Evolutionary conservation across 768 basidiomycete genomes (phyloP), one percentile per base, ranked within the genome.

Genomic region (Myochromella boudieri): DNA sequence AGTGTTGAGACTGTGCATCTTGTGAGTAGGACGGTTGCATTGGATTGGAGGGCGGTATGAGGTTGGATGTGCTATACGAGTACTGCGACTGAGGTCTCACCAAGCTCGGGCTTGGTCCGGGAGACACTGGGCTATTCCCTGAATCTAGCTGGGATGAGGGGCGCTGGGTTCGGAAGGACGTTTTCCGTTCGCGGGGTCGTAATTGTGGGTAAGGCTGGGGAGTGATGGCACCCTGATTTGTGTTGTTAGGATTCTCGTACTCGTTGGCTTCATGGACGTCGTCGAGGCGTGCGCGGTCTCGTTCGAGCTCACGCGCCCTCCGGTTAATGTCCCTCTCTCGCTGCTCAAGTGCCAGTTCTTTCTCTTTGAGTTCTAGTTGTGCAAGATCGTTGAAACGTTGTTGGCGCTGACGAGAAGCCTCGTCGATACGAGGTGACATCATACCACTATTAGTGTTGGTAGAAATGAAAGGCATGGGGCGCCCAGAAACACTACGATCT

Each of bases 241-340:
- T 48, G 39, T 61, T 42, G 18, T 56, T 58, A 10, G 50, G 49
- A 25, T 44, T 48, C 10, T 27, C 49, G 34, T 50, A 48, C 15
- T 60, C 65, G 29, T 64, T 44, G 22, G n/a, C 41, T 45, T 54
- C 64, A 10, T 70, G 72, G 15, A 70, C 58, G 33, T 65, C 72
- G 42, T 65, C 54, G 32, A 78, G 51, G 37, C 65, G 63, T 11
- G 71, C 66, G 10, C 78, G 74, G 42, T 87, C 82, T 40, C 68
- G 67, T 45, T 86, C 83, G 17, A 87, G 59, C 53, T 85, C 81
- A 18, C 74, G 74, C 7, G 76, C 63, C 7, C 75, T 74, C 53
- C 75, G 63, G 43, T 77, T 67, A 38, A 85, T 67, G 20, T 83
- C 81, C 9, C 68, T 72, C 56, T 85, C 82, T 26, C 77, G 69